Percentiles rank a stretch among this genome's conserved stretches.
Evolutionary conservation across 148 eudicot species (phyloP).

Genomic region (Heliosperma pusillum): DNA sequence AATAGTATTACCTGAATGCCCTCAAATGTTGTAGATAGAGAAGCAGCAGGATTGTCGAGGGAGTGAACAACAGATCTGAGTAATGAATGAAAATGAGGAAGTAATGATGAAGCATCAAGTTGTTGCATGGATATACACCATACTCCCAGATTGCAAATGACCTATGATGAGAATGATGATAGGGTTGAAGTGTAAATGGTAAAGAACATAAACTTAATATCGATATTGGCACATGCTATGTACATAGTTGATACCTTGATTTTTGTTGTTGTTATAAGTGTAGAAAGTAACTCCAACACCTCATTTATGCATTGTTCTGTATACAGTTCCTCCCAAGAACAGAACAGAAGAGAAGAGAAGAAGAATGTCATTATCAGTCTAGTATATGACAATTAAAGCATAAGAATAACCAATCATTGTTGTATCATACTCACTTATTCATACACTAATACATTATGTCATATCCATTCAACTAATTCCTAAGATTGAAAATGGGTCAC

Average conservation of each 20-base stretch:
- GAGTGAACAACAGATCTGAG: conserved; percentile 65
- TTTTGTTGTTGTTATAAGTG: conserved; percentile 51
- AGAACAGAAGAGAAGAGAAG: neutral
- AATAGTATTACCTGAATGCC: conserved; percentile 62
- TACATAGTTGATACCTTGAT: conserved; percentile 43
- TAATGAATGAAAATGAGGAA: conserved; percentile 47
- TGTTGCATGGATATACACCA: conserved; percentile 96
- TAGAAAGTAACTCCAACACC: conserved; percentile 49
- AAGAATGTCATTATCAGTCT: conserved; percentile 1
- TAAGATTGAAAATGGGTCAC: no score
- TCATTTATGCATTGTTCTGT: conserved; percentile 45
- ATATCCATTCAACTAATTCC: no score
- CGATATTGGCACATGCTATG: neutral
- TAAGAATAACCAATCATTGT: neutral
- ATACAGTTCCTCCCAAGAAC: conserved; percentile 11
- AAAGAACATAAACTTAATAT: conserved; percentile 1
- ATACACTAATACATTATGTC: no score
- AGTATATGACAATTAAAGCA: neutral
- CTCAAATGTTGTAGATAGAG: conserved; percentile 77
- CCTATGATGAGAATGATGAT: conserved; percentile 35
- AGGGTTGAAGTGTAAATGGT: conserved; percentile 13
- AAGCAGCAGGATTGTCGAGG: conserved; percentile 82
- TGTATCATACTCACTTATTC: no score
- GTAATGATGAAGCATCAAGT: conserved; percentile 40
- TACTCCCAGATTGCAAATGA: conserved; percentile 77